Evolutionary conservation across 257 asterid genomes (phyloP).

Genomic region (Oldenlandia corymbosa): DNA sequence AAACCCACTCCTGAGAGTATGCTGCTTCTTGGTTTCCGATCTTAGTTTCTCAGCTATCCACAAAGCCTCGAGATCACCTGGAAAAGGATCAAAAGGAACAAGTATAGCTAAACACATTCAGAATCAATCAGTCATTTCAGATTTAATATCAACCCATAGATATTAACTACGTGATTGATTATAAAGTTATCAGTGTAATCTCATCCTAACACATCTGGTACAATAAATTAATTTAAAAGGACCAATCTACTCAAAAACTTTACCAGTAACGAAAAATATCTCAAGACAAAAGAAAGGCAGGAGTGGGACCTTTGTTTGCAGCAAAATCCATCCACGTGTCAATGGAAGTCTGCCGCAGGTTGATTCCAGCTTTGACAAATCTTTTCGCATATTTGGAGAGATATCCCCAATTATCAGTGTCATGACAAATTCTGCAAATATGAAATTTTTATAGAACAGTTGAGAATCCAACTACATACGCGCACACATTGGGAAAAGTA

Average conservation of each 20-base stretch:
- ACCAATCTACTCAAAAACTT: not conserved
- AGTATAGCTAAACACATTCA: not conserved
- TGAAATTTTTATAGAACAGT: conserved; percentile 13
- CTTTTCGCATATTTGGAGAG: conserved; percentile 61
- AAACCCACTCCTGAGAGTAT: conserved; percentile 70
- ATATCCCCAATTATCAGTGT: conserved; percentile 61
- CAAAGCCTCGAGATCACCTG: conserved; percentile 72
- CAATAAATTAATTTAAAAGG: not conserved
- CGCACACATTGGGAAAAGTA: not conserved
- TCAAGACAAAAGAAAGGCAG: conserved; percentile 11
- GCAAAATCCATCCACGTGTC: conserved; percentile 90
- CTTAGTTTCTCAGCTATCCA: conserved; percentile 85
- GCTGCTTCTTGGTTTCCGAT: conserved; percentile 64
- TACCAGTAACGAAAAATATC: conserved; percentile 8
- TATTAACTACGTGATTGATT: not conserved
- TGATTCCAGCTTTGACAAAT: conserved; percentile 52
- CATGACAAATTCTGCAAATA: conserved; percentile 67
- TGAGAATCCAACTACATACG: conserved; percentile 3
- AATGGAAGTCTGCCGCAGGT: conserved; percentile 59
- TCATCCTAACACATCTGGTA: not conserved
- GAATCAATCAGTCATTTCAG: not conserved
- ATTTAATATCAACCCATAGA: not conserved
- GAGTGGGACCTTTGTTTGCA: conserved; percentile 52
- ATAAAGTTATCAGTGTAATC: not conserved
- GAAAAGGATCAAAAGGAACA: conserved; percentile 5